Conservation (phyloP, 2,329 filamentous ascomycete genomes). For the Xylariaceae sp. region DNA sequence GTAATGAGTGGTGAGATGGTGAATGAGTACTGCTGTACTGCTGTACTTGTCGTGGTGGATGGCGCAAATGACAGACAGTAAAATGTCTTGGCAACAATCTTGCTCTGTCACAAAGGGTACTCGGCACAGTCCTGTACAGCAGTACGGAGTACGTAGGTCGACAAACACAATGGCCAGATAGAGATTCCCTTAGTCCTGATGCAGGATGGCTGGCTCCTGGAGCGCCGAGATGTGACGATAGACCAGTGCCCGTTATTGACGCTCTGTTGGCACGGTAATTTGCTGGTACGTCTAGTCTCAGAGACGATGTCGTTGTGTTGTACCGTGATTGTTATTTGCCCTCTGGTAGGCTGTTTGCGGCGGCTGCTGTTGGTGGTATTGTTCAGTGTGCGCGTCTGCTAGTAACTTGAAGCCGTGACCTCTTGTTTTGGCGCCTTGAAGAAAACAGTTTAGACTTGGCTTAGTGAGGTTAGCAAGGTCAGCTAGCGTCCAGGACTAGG, state of each 20-base stretch:
- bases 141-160: too few relatives aligned
- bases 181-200: too few relatives aligned
- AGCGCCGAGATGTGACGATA: too few relatives aligned
- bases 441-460: conserved; percentile 28
- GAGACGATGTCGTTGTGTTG: not conserved
- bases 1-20: too few relatives aligned
- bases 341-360: too few relatives aligned
- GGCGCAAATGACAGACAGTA: too few relatives aligned
- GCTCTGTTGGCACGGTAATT: not conserved
- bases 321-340: not conserved
- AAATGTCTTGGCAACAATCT: not conserved
- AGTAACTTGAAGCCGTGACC: not conserved
- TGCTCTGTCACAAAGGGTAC: not conserved
- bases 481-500: conserved; percentile 26
- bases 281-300: too few relatives aligned
- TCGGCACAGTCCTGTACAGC: not conserved
- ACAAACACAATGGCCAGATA: too few relatives aligned
- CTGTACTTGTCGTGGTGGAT: too few relatives aligned
- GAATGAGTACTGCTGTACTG: conserved; percentile 1
- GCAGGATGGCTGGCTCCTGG: too few relatives aligned
- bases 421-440: conserved; percentile 14
- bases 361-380: not conserved
- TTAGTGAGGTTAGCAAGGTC: conserved; percentile 27
- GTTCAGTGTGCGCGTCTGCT: not conserved
- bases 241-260: not conserved